Percentiles rank a stretch among this genome's conserved stretches.
These are phyloP conservation scores for Rhynchospora tenuis DNA, from an alignment of 176 grass and related monocot species.

Conservation along the genomic window DNA sequence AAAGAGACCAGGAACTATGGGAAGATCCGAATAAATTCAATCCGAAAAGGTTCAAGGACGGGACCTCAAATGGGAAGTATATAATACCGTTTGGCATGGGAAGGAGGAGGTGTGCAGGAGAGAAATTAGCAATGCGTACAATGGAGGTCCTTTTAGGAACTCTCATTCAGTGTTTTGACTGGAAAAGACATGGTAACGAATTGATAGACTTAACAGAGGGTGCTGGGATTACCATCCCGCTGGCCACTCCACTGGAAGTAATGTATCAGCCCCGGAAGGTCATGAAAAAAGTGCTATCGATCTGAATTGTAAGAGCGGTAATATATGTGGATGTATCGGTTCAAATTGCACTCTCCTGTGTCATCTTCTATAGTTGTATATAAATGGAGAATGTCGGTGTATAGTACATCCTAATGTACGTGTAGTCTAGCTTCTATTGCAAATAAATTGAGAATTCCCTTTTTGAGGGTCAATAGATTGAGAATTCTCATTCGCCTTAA, in stretches of 20 bases:
- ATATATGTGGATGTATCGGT: too few species aligned
- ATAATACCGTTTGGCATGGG: slow-evolving; percentile 29
- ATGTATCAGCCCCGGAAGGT: background rate
- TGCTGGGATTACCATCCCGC: slow-evolving; percentile 10
- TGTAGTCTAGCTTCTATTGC: too few species aligned
- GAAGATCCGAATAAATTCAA: slow-evolving; percentile 25
- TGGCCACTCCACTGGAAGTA: slow-evolving; percentile 2
- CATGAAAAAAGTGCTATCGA: slow-evolving; percentile 8
- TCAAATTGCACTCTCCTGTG: too few species aligned
- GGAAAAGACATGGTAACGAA: background rate
- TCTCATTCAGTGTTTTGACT: slow-evolving; percentile 34
- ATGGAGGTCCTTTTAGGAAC: slow-evolving; percentile 23
- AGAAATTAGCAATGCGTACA: slow-evolving; percentile 20
- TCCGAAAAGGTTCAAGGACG: slow-evolving; percentile 17
- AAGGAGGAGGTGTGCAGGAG: slow-evolving; percentile 27
- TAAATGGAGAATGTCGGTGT: too few species aligned
- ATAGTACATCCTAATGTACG: too few species aligned
- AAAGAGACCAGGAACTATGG: slow-evolving; percentile 20
- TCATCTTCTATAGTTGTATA: too few species aligned
- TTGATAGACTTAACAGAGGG: slow-evolving; percentile 24
- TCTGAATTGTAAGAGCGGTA: too few species aligned
- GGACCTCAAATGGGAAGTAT: background rate
- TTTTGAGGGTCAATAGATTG: too few species aligned
- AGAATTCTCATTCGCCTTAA: too few species aligned
- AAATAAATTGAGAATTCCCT: too few species aligned